Conservation (phyloP, 768 basidiomycete species). For the Lactifluus hygrophoroides region DNA sequence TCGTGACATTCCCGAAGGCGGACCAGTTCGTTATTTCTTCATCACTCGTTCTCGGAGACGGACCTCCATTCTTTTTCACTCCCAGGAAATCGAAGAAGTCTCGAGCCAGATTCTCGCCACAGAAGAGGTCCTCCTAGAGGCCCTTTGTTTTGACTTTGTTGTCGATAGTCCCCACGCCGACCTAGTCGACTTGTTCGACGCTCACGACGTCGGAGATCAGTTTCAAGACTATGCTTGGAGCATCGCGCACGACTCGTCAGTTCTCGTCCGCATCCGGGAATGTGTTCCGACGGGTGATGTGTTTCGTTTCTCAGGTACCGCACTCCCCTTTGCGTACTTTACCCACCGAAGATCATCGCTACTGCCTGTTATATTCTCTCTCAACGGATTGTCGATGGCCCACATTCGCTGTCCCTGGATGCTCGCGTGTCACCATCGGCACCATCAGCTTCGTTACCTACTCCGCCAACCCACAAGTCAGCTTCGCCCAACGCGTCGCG, state of each 20-base stretch:
- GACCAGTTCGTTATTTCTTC: conserved; percentile 41
- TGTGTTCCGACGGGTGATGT: conserved; percentile 1
- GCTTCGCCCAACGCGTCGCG: conserved; percentile 62
- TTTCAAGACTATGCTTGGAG: conserved; percentile 79
- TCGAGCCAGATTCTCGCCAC: conserved; percentile 60
- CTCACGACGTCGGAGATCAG: conserved; percentile 36
- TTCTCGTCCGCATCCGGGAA: conserved; percentile 17
- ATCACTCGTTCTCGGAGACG: background rate
- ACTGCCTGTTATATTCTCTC: conserved; percentile 72
- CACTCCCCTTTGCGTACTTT: conserved; percentile 69
- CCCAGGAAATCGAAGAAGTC: conserved; percentile 67
- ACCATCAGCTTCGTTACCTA: conserved; percentile 69
- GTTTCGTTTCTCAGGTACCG: conserved; percentile 46
- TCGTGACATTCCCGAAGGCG: conserved; percentile 49
- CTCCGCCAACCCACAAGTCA: conserved; percentile 71
- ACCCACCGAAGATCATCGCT: conserved; percentile 60
- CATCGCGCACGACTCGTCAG: conserved; percentile 80
- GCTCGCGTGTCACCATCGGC: conserved; percentile 64
- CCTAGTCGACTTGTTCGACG: conserved; percentile 64
- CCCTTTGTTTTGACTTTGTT: conserved; percentile 79
- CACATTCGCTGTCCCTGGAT: conserved; percentile 64
- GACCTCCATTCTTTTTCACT: background rate
- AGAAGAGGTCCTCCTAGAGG: conserved; percentile 74
- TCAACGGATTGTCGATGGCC: conserved; percentile 62
- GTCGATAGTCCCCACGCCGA: conserved; percentile 70